These are phyloP conservation scores for Jacaranda mimosifolia DNA, from an alignment of 257 asterid genomes.

Conservation along the genomic window DNA sequence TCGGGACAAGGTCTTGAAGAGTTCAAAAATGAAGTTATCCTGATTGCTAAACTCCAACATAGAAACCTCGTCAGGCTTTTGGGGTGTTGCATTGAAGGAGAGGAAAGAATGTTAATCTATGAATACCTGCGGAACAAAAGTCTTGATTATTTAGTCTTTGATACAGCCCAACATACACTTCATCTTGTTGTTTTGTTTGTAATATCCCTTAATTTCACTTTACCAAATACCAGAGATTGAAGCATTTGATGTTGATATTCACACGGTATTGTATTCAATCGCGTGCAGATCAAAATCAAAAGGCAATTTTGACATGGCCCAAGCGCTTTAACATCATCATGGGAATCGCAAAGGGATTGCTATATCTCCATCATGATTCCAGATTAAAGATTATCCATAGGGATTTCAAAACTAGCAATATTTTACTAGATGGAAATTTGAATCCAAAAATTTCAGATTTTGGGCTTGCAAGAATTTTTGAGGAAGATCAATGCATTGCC, in stretches of 20 bases:
- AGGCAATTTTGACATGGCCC: constrained; percentile 9
- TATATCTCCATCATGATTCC: constrained; percentile 47
- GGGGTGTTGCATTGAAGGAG: constrained; percentile 52
- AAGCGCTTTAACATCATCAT: too few relatives aligned
- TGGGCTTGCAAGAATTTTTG: constrained; percentile 52
- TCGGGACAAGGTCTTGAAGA: constrained; percentile 50
- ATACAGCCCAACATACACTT: constrained; percentile 28
- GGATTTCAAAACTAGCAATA: constrained; percentile 53
- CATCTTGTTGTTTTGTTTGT: not conserved
- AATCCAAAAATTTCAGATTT: constrained; percentile 55
- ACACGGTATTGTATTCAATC: too few relatives aligned
- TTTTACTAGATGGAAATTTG: constrained; percentile 44
- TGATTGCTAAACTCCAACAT: constrained; percentile 56
- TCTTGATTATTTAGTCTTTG: too few relatives aligned
- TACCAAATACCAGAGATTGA: not conserved
- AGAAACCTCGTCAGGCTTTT: constrained; percentile 51
- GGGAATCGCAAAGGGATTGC: constrained; percentile 43
- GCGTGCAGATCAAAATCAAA: constrained; percentile 33
- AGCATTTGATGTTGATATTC: too few relatives aligned
- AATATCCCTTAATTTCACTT: too few relatives aligned
- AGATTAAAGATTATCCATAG: constrained; percentile 51
- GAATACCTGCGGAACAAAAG: constrained; percentile 47
- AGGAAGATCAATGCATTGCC: constrained; percentile 30
- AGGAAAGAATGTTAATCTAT: constrained; percentile 52
- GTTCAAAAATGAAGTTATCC: constrained; percentile 39